Evolutionary conservation across 2,329 filamentous ascomycete species (phyloP), one percentile per base, ranked within the genome.

Genomic region (Alternaria dauci): DNA sequence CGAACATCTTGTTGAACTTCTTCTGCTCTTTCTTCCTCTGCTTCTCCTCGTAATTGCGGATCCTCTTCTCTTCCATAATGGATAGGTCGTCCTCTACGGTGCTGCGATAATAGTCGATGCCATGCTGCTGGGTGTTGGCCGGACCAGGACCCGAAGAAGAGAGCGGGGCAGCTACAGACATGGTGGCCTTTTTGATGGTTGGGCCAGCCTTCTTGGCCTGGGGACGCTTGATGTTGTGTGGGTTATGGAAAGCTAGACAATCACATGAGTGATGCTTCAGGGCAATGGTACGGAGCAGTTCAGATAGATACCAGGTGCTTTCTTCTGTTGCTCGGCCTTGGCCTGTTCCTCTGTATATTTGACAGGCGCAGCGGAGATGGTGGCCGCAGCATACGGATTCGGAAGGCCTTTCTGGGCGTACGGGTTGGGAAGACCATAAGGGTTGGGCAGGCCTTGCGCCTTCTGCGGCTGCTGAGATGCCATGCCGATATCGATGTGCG

Each of bases 41-140:
- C 14, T 92, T 66, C 43, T 73, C 91, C 57, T 92, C 92, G 51
- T 92, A 88, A 73, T 91, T 88, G 57, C 88, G 86, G 79, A 91
- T 91, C 72, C 91, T 86, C 20, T 79, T 82, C 44, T 82, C 83
- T 75, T 92, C 93, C 63, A 88, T 87, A 65, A 83, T 85, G 66
- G 87, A 85, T 28, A 86, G 84, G 71, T 93, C 93, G 57, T 96
- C 92, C 68, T 96, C 92, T n/a, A 93, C 91, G 50, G 87, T 89
- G 1, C 87, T 87, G 91, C 93, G 97, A 78, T 97, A 76, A 48
- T 67, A 75, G 46, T 74, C 68, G 60, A 73, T 67, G 23, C 65
- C 65, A 59, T 68, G 68, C 51, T 70, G 69, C 52, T 73, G 67
- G 26, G 62, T 16, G 9, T 53, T 56, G 30, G 61, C 52, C 25